A percentile compares a stretch with the other conserved stretches of the same genome.
These are phyloP conservation scores for Pichia sp. DNA, from an alignment of 1,139 yeast species.

Conservation along the genomic window DNA sequence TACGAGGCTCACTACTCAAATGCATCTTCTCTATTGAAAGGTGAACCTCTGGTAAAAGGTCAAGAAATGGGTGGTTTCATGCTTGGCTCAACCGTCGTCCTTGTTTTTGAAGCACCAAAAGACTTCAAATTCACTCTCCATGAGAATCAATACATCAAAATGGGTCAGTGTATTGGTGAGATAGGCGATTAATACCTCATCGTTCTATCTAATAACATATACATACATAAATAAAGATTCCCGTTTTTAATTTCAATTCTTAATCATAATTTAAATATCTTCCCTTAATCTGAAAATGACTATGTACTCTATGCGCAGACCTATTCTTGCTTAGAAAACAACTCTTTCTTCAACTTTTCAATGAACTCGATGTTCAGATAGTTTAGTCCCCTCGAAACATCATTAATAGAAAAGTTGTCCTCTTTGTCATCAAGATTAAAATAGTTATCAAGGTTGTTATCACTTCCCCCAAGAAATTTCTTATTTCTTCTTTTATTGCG, in stretches of 20 bases:
- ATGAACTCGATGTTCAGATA: conserved; percentile 49
- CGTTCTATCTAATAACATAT: neutral
- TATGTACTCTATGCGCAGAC: neutral
- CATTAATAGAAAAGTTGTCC: conserved; percentile 16
- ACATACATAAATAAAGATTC: neutral
- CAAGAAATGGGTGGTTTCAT: conserved; percentile 97
- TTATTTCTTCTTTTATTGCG: conserved; percentile 8
- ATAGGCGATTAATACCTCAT: conserved; percentile 7
- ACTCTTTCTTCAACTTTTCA: conserved; percentile 45
- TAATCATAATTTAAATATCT: neutral
- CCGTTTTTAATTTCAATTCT: neutral
- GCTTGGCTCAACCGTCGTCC: conserved; percentile 91
- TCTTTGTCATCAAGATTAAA: neutral
- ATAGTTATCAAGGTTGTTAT: conserved; percentile 5
- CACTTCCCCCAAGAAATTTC: neutral
- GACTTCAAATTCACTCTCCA: conserved; percentile 66
- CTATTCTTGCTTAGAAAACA: conserved; percentile 24
- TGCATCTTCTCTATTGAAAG: conserved; percentile 77
- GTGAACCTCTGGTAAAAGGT: conserved; percentile 85
- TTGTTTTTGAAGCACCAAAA: conserved; percentile 91
- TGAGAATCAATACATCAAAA: conserved; percentile 71
- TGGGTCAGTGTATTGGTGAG: conserved; percentile 80
- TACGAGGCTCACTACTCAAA: conserved; percentile 90
- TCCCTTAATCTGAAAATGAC: neutral
- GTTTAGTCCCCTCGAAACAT: conserved; percentile 19